These are phyloP conservation scores for Coprinopsis cinerea DNA, from an alignment of 768 basidiomycete genomes.

Conservation along the genomic window DNA sequence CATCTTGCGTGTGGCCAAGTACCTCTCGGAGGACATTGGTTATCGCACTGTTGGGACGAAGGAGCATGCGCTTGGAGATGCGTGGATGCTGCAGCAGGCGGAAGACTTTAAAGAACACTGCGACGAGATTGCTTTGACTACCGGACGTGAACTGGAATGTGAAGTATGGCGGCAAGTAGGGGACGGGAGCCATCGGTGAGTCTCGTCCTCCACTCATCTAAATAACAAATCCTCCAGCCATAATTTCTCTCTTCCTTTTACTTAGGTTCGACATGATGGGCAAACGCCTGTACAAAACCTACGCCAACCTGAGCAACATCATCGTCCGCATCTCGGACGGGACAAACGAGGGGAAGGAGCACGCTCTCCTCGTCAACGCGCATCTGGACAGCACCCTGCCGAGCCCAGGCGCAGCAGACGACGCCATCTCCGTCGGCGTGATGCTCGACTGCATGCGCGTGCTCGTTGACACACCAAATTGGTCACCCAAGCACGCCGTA, in stretches of 20 bases:
- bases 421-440: conserved; percentile 81
- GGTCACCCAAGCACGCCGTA: conserved; percentile 71
- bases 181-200: conserved; percentile 81
- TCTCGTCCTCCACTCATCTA: no score
- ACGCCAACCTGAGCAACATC: conserved; percentile 84
- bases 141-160: conserved; percentile 67
- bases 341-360: conserved; percentile 62
- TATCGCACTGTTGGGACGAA: conserved; percentile 87
- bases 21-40: conserved; percentile 82
- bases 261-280: conserved; percentile 94
- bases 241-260: neutral
- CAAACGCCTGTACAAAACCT: conserved; percentile 78
- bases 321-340: conserved; percentile 82
- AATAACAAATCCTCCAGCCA: no score
- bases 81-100: conserved; percentile 72
- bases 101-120: conserved; percentile 57
- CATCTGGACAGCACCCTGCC: conserved; percentile 91
- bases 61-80: conserved; percentile 82
- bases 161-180: conserved; percentile 91
- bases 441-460: conserved; percentile 90
- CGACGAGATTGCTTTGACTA: conserved; percentile 40
- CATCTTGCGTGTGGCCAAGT: conserved; percentile 56
- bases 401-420: conserved; percentile 84
- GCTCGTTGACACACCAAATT: conserved; percentile 55
- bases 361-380: conserved; percentile 82